Evolutionary conservation across 768 basidiomycete species (phyloP), one percentile per base, ranked within the genome.

Genomic region (Russula griseocarnosa): DNA sequence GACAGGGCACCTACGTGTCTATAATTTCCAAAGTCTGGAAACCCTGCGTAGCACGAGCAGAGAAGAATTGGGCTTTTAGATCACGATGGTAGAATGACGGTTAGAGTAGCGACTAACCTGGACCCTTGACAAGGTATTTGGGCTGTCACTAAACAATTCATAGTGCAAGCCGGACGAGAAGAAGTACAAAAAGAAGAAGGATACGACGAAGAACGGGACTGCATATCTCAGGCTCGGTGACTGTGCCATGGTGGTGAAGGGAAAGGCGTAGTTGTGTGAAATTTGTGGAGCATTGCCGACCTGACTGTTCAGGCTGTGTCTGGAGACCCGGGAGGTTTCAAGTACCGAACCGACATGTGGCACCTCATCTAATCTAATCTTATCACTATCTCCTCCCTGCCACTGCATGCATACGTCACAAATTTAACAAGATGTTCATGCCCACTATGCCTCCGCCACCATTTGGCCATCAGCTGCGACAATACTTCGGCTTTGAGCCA

Each of bases 1-100:
- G 79, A 71, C 13, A 91, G 72, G 0, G 77, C 83, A 18, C 73
- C 70, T 1, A 81, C 63, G 5, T 72, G 69, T 8, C 70, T 73
- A 67, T 85, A 86, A 42, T 74, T 75, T 59, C 82, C 77, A 65
- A 90, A 85, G 71, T 88, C 84, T 5, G 86, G 84, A 63, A 78
- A 70, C 8, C 73, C 80, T 82, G 58, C 5, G 26, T 9, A 49
- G 4, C 59, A 2, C 7, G 10, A 24, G 66, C 1, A 46, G 3
- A 30, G 30, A 4, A 18, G 30, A 20, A 54, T 30, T 60, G 18
- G 46, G 52, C 5, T 1, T 26, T 34, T 1, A n/a, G n/a, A 20
- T 0, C 1, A 36, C 7, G 16, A 26, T 30, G 49, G 32, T 47
- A 34, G 40, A 53, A 36, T 16, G 32, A 60, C 11, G n/a, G n/a